Conservation (phyloP, 2,329 filamentous ascomycete genomes). For the Neodidymelliopsis sp. region DNA sequence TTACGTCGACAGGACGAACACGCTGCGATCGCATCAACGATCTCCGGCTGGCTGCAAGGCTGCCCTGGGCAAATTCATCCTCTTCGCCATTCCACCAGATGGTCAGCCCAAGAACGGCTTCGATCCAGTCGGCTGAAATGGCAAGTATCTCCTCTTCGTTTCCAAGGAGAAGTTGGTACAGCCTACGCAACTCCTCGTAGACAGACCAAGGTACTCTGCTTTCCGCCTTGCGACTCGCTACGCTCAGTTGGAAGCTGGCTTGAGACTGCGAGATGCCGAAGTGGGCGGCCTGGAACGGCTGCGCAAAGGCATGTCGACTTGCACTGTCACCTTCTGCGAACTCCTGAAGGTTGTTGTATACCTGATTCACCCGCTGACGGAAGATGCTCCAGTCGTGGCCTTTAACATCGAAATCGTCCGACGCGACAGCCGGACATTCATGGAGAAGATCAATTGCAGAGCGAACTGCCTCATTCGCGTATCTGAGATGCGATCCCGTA, state of each 20-base stretch:
- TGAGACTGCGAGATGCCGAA: constrained; percentile 53
- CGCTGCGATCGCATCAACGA: constrained; percentile 51
- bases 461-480: constrained; percentile 75
- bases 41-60: constrained; percentile 55
- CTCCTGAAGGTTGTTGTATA: constrained; percentile 73
- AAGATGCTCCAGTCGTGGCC: constrained; percentile 85
- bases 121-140: constrained; percentile 87
- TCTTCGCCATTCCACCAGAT: constrained; percentile 91
- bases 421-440: constrained; percentile 71
- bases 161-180: constrained; percentile 84
- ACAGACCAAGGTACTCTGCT: constrained; percentile 89
- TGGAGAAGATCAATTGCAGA: constrained; percentile 74
- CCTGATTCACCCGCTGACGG: constrained; percentile 74
- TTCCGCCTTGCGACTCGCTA: constrained; percentile 75
- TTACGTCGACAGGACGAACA: constrained; percentile 58
- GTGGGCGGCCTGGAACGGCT: constrained; percentile 54
- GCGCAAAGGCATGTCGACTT: constrained; percentile 52
- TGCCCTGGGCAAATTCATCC: constrained; percentile 53
- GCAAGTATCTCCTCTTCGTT: constrained; percentile 77
- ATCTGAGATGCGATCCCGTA: constrained; percentile 75
- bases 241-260: constrained; percentile 69
- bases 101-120: constrained; percentile 82
- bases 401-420: constrained; percentile 81
- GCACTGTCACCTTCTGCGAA: constrained; percentile 79
- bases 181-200: constrained; percentile 80